Conservation (phyloP, 495 filamentous ascomycete species). For the Lepidopterella palustris region DNA sequence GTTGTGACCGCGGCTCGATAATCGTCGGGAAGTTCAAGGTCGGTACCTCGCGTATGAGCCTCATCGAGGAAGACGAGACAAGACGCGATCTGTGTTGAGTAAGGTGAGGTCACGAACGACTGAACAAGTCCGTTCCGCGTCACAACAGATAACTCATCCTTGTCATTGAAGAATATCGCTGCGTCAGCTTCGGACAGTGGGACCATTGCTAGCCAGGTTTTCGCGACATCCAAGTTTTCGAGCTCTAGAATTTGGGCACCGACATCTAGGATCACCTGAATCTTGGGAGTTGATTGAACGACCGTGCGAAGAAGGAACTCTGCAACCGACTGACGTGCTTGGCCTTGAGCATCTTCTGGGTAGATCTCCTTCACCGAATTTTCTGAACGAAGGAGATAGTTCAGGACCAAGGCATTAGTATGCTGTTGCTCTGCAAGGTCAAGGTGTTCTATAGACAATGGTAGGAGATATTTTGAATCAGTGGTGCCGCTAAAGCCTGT, state of each 20-base stretch:
- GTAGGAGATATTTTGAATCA: conserved; percentile 45
- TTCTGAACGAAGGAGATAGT: conserved; percentile 44
- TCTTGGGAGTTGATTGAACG: conserved; percentile 38
- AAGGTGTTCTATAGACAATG: conserved; percentile 46
- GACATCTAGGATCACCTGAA: conserved; percentile 47
- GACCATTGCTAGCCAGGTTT: conserved; percentile 53
- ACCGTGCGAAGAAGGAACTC: conserved; percentile 38
- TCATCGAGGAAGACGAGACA: conserved; percentile 71
- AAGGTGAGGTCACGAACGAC: conserved; percentile 53
- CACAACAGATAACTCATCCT: conserved; percentile 40
- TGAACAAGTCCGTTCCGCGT: conserved; percentile 38
- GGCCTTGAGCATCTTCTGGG: conserved; percentile 38
- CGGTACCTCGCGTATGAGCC: conserved; percentile 65
- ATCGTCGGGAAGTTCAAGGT: conserved; percentile 55
- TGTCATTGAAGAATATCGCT: conserved; percentile 42
- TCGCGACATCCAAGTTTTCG: conserved; percentile 39
- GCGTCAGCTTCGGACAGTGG: conserved; percentile 38
- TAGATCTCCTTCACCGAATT: conserved; percentile 40
- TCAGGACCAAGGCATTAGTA: conserved; percentile 50
- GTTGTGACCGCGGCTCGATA: conserved; percentile 62
- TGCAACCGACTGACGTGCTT: conserved; percentile 36
- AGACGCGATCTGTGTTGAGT: conserved; percentile 47
- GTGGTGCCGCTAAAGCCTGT: conserved; percentile 55
- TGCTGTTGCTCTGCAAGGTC: conserved; percentile 44
- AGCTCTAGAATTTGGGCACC: conserved; percentile 48